Evolutionary conservation across 225 moss, liverwort and hornwort species (phyloP).

Genomic region (Pleurozium schreberi): DNA sequence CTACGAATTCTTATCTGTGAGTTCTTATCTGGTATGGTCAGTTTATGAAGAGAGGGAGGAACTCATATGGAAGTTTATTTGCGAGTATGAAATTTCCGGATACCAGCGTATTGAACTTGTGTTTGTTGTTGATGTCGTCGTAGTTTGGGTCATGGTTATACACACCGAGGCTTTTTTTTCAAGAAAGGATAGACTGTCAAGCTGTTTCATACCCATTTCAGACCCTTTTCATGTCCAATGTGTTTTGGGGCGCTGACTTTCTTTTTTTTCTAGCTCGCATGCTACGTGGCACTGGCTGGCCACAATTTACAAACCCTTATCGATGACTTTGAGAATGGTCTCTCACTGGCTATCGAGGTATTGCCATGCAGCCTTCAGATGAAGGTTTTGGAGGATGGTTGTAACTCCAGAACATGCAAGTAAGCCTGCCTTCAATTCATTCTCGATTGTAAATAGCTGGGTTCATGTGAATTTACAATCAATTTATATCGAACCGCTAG

Average conservation of each 20-base stretch:
- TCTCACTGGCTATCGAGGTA: constrained; percentile 64
- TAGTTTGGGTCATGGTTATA: background rate
- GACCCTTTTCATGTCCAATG: background rate
- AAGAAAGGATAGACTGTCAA: background rate
- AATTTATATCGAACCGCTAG: background rate
- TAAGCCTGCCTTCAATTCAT: constrained; percentile 17
- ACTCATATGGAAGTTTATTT: background rate
- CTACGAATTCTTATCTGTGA: background rate
- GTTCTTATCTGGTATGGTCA: background rate
- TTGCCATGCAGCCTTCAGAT: constrained; percentile 70
- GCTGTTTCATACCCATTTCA: background rate
- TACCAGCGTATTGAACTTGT: background rate
- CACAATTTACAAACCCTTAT: constrained; percentile 60
- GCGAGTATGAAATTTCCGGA: background rate
- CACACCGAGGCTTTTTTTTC: background rate
- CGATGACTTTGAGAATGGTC: constrained; percentile 57
- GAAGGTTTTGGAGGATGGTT: constrained; percentile 62
- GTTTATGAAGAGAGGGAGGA: background rate
- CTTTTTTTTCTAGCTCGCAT: constrained; percentile 45
- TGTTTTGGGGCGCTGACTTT: background rate
- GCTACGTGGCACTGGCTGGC: constrained; percentile 66
- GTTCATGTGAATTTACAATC: background rate
- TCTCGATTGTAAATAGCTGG: background rate
- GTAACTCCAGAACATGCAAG: constrained; percentile 57
- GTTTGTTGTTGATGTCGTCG: background rate